phyloP scores from a whole-genome alignment of 2,329 filamentous ascomycete species.

The Hymenoscyphus repandus region DNA sequence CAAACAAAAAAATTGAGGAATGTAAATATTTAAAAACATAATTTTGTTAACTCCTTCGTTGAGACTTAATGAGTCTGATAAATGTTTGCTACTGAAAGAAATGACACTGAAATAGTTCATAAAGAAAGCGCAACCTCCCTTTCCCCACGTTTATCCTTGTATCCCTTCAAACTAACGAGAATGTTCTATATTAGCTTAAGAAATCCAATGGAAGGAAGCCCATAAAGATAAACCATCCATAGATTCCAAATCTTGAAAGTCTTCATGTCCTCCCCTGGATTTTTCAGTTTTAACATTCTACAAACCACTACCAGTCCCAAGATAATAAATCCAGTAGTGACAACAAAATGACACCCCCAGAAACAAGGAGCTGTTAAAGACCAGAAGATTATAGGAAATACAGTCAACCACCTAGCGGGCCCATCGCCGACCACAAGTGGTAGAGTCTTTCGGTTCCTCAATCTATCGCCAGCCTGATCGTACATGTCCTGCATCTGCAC shows the following conservation, averaged over 20 bases:
- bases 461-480: conserved; percentile 26
- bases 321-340: not conserved
- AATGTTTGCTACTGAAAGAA: too few relatives aligned
- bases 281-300: not conserved
- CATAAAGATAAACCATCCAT: conserved; percentile 9
- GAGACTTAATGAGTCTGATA: too few relatives aligned
- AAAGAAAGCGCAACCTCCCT: not conserved
- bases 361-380: conserved; percentile 7
- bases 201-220: conserved; percentile 2
- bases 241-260: conserved; percentile 10
- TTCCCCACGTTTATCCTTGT: not conserved
- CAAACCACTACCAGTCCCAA: not conserved
- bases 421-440: conserved; percentile 23
- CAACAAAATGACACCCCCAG: not conserved
- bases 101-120: too few relatives aligned
- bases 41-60: too few relatives aligned
- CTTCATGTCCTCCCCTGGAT: not conserved
- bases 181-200: too few relatives aligned
- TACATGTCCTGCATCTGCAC: conserved; percentile 30
- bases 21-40: too few relatives aligned
- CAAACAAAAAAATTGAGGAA: too few relatives aligned
- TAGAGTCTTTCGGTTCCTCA: conserved; percentile 19
- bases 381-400: conserved; percentile 17
- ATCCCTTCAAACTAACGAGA: too few relatives aligned
- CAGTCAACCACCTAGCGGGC: conserved; percentile 16